These are phyloP conservation scores for Hortiboletus flavorubellus DNA, from an alignment of 768 basidiomycete genomes.

Conservation along the genomic window DNA sequence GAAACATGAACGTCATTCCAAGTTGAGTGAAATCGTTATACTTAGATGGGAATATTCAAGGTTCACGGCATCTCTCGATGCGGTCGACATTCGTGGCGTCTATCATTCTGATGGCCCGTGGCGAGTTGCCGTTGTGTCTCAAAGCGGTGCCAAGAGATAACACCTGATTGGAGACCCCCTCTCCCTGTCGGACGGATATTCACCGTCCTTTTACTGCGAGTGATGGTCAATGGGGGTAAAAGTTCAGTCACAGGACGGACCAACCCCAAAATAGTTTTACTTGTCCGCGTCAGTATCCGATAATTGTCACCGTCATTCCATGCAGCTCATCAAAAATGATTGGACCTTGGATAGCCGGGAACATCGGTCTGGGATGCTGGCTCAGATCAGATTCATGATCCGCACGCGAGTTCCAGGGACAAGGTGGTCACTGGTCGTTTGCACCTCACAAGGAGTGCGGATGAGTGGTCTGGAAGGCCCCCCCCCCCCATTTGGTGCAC, in stretches of 20 bases:
- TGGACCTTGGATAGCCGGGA: slow-evolving; percentile 8
- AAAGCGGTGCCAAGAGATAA: not conserved
- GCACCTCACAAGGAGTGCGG: slow-evolving; percentile 8
- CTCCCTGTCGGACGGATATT: slow-evolving; percentile 23
- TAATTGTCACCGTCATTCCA: not conserved
- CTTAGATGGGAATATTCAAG: slow-evolving; percentile 26
- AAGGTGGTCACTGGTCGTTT: not conserved
- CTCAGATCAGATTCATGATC: slow-evolving; percentile 29
- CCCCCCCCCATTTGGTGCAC: slow-evolving; percentile 15
- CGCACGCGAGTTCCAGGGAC: slow-evolving; percentile 21
- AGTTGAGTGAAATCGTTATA: not conserved
- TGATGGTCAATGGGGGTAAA: not conserved
- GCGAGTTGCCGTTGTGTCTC: slow-evolving; percentile 9
- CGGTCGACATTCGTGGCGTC: slow-evolving; percentile 18
- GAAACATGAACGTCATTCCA: not conserved
- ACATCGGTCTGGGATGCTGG: slow-evolving; percentile 14
- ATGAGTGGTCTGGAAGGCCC: slow-evolving; percentile 30
- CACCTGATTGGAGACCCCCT: slow-evolving; percentile 16
- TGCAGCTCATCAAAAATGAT: not conserved
- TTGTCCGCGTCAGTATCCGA: slow-evolving; percentile 21
- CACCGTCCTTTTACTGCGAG: slow-evolving; percentile 11
- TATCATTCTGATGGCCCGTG: slow-evolving; percentile 25
- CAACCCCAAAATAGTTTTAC: not conserved
- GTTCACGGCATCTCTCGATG: slow-evolving; percentile 1
- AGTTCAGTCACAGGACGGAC: slow-evolving; percentile 3